phyloP scores from a whole-genome alignment of 495 filamentous ascomycete genomes.

The Cudoniella acicularis region DNA sequence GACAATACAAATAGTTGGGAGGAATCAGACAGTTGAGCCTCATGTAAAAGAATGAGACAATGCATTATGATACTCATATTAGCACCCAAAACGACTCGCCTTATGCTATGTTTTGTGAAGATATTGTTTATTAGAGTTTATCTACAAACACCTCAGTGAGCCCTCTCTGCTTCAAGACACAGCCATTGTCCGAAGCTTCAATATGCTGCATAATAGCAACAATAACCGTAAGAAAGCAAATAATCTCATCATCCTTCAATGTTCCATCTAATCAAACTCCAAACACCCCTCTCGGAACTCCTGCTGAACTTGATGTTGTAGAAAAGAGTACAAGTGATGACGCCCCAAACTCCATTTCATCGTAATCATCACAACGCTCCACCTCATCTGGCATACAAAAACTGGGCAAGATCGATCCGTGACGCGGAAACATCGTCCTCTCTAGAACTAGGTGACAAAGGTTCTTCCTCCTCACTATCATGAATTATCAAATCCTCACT shows the following conservation, averaged over 20 bases:
- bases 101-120: not conserved
- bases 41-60: not conserved
- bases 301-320: not conserved
- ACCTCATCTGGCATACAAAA: constrained; percentile 12
- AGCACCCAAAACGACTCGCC: not conserved
- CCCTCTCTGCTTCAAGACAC: not conserved
- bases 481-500: constrained; percentile 28
- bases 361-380: not conserved
- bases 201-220: not conserved
- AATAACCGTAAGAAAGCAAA: not conserved
- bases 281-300: not conserved
- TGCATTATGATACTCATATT: not conserved
- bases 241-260: not conserved
- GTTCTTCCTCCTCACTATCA: constrained; percentile 26
- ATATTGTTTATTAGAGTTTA: not conserved
- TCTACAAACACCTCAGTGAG: not conserved
- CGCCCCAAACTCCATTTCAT: constrained; percentile 1
- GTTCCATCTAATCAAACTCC: not conserved
- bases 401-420: constrained; percentile 12
- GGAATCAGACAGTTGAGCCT: not conserved
- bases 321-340: not conserved
- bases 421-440: not conserved
- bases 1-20: not conserved
- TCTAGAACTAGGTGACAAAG: not conserved
- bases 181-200: not conserved